phyloP scores from a whole-genome alignment of 2,329 filamentous ascomycete genomes.

The Pseudocercospora macadamiae region DNA sequence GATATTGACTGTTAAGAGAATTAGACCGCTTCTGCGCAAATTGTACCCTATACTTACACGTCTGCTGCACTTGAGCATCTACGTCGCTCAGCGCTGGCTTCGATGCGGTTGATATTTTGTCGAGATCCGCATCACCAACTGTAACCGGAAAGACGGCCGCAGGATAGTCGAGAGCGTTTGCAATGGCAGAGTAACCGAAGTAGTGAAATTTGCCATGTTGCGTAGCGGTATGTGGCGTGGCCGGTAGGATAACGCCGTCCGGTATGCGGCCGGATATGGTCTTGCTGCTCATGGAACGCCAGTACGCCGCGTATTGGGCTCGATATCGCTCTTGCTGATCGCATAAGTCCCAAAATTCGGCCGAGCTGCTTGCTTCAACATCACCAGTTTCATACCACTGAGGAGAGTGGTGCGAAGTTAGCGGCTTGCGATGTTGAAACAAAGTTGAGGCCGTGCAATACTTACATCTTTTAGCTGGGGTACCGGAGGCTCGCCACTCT shows the following conservation, averaged over 20 bases:
- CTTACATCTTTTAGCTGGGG: slow-evolving; percentile 8
- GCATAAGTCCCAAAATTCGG: slow-evolving; percentile 29
- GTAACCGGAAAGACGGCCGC: slow-evolving; percentile 21
- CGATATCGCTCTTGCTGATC: slow-evolving; percentile 19
- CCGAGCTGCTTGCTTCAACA: slow-evolving; percentile 5
- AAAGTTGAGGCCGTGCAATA: too few species aligned
- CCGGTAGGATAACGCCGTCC: slow-evolving; percentile 29
- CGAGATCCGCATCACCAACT: not conserved
- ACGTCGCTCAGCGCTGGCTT: slow-evolving; percentile 12
- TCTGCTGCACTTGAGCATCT: slow-evolving; percentile 17
- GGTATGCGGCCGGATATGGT: slow-evolving; percentile 20
- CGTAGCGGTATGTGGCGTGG: slow-evolving; percentile 21
- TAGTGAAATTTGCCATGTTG: slow-evolving; percentile 21
- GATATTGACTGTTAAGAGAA: slow-evolving; percentile 18
- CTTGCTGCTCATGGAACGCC: slow-evolving; percentile 13
- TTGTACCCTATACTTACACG: slow-evolving; percentile 17
- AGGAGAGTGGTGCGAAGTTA: too few species aligned
- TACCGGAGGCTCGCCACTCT: slow-evolving; percentile 28
- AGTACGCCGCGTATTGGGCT: slow-evolving; percentile 24
- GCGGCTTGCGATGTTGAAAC: too few species aligned
- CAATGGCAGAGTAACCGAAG: slow-evolving; percentile 23
- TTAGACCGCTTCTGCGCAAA: not conserved
- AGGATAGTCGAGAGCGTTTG: slow-evolving; percentile 21
- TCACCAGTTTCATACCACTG: slow-evolving; percentile 21
- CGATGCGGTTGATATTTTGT: not conserved